Evolutionary conservation across 129 eudicot genomes (phyloP).

Genomic region (Smallanthus sonchifolius): DNA sequence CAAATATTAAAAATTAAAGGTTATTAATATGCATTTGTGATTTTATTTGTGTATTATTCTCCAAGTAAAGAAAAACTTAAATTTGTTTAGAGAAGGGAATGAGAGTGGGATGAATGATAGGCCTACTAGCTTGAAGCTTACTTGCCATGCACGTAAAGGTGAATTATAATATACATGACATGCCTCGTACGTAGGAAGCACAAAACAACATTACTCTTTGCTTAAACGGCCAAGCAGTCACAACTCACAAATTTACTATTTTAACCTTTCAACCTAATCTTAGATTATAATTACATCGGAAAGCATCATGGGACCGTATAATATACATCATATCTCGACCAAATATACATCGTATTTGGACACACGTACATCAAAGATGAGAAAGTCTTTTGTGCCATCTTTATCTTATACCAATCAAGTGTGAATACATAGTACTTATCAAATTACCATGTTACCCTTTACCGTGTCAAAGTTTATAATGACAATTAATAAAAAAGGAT

Average conservation of each 20-base stretch:
- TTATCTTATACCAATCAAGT: not conserved
- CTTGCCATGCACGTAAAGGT: slow-evolving; percentile 85
- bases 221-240: slow-evolving; percentile 38
- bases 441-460: not conserved
- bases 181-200: slow-evolving; percentile 63
- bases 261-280: slow-evolving; percentile 18
- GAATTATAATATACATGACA: slow-evolving; percentile 27
- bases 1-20: no score
- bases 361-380: not conserved
- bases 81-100: not conserved
- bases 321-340: not conserved
- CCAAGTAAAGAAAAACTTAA: not conserved
- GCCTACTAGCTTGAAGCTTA: slow-evolving; percentile 37
- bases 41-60: not conserved
- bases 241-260: not conserved
- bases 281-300: not conserved
- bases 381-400: not conserved
- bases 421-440: not conserved
- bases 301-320: slow-evolving; percentile 1
- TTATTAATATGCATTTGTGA: not conserved
- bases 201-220: slow-evolving; percentile 54
- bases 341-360: not conserved
- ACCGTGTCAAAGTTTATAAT: not conserved
- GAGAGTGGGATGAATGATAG: slow-evolving; percentile 23
- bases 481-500: no score